A percentile compares a stretch with the other conserved stretches of the same genome.
These are phyloP conservation scores for Ceratocystis cacaofunesta DNA, from an alignment of 2,329 filamentous ascomycete genomes.

Conservation along the genomic window DNA sequence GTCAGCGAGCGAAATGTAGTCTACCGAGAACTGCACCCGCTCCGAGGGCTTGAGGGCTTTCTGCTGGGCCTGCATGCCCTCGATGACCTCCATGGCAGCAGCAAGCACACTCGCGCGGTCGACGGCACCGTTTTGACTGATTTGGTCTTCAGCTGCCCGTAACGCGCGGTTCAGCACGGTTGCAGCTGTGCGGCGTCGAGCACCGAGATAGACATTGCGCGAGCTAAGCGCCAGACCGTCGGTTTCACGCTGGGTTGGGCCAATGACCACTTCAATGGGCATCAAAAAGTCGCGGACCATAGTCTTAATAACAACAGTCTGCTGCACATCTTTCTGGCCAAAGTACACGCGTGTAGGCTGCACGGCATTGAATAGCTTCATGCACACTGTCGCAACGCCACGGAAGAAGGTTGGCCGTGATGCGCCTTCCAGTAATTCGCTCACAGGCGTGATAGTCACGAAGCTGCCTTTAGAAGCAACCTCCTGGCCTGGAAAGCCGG, in stretches of 20 bases:
- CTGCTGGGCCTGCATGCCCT: constrained; percentile 44
- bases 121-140: constrained; percentile 29
- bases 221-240: constrained; percentile 87
- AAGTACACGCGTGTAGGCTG: constrained; percentile 66
- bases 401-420: constrained; percentile 89
- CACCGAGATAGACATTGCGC: constrained; percentile 81
- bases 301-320: constrained; percentile 75
- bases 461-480: constrained; percentile 71
- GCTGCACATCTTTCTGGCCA: constrained; percentile 95
- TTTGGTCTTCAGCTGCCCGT: constrained; percentile 48
- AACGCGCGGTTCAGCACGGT: constrained; percentile 58
- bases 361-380: constrained; percentile 48
- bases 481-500: constrained; percentile 56
- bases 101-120: constrained; percentile 54
- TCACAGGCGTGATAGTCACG: constrained; percentile 76
- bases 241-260: constrained; percentile 56
- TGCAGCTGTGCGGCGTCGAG: constrained; percentile 54
- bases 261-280: constrained; percentile 57
- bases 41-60: constrained; percentile 40
- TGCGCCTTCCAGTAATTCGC: constrained; percentile 65
- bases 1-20: constrained; percentile 86
- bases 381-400: constrained; percentile 89
- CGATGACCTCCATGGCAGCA: constrained; percentile 48
- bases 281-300: constrained; percentile 82
- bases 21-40: constrained; percentile 63